Base-by-base conservation (phyloP, 768 basidiomycete genomes). In the Hygrophoropsis aurantiaca region DNA sequence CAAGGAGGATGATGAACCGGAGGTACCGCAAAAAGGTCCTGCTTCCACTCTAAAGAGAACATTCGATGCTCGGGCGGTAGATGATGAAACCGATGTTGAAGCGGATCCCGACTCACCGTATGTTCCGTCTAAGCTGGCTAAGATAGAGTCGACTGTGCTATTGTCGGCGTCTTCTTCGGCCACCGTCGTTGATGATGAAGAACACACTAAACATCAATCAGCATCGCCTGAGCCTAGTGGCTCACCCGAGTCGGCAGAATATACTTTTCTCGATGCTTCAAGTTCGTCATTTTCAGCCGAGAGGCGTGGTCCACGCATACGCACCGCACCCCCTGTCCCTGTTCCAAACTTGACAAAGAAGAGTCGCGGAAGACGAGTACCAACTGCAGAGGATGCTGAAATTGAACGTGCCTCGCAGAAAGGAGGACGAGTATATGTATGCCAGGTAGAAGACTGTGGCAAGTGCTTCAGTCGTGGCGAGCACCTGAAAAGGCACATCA, bases 281-380 rank as follows among this genome's bases (percentile, higher is more conserved):
- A 66, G 66, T 26, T 67, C 67, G 39, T 66, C 65, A 2, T 66
- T 66, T 42, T 62, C 64, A 0, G 57, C 65, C n/a, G 74, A 74
- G 32, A 66, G 66, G 32, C 74, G 74, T 36, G 68, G 72, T 44
- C 72, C 78, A 16, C 75, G 75, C 36, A 72, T 79, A 55, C 78
- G 79, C 47, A 75, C 76, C 10, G 72, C 75, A 5, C 74, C 82
- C 39, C 86, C 86, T 19, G 73, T 82, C 21, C 86, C 86, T 11
- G 84, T 88, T 34, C 86, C 87, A 27, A 85, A 87, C 64, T 60
- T 90, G 51, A 89, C 83, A 37, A 90, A 89, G 73, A 87, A 86
- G 70, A 85, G 84, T 56, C 80, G 87, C 43, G 87, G 87, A 11
- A 79, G 87, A 30, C 77, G 84, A 49, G 87, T 90, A 18, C 87